phyloP scores from a whole-genome alignment of 768 basidiomycete species.

The Suillus subluteus region DNA sequence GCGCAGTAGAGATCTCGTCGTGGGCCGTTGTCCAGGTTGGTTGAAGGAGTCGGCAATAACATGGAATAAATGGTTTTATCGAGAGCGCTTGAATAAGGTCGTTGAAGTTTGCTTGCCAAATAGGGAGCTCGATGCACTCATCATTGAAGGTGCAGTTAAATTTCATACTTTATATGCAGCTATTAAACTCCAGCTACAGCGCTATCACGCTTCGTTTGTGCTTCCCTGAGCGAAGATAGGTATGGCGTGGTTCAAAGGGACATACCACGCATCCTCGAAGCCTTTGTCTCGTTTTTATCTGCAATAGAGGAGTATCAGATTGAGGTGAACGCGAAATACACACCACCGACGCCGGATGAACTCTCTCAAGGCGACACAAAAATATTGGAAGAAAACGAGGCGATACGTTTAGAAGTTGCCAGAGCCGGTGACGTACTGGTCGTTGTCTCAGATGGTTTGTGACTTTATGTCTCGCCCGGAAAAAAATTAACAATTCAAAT shows the following conservation, averaged over 20 bases:
- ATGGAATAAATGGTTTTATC: constrained; percentile 57
- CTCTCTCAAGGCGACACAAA: constrained; percentile 27
- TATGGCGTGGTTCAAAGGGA: constrained; percentile 87
- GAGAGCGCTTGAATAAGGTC: constrained; percentile 53
- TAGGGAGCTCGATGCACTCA: constrained; percentile 61
- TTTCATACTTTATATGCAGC: not conserved
- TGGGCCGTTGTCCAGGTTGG: constrained; percentile 35
- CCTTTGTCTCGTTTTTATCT: constrained; percentile 64
- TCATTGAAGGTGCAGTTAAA: constrained; percentile 55
- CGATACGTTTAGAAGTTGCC: constrained; percentile 51
- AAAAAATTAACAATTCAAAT: not conserved
- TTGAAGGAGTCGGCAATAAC: constrained; percentile 28
- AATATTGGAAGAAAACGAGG: constrained; percentile 43
- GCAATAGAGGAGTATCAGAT: constrained; percentile 68
- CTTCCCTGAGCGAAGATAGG: constrained; percentile 77
- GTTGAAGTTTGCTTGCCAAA: constrained; percentile 62
- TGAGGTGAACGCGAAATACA: constrained; percentile 49
- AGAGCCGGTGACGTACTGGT: constrained; percentile 58
- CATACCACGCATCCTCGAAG: constrained; percentile 81
- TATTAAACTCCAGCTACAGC: constrained; percentile 42
- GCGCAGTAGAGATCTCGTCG: constrained; percentile 12
- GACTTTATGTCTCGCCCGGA: not conserved
- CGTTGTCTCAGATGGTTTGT: constrained; percentile 62
- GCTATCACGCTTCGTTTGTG: constrained; percentile 66
- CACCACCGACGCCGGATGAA: constrained; percentile 41